phyloP scores from a whole-genome alignment of 225 moss, liverwort and hornwort species.

The Polytrichum formosum region DNA sequence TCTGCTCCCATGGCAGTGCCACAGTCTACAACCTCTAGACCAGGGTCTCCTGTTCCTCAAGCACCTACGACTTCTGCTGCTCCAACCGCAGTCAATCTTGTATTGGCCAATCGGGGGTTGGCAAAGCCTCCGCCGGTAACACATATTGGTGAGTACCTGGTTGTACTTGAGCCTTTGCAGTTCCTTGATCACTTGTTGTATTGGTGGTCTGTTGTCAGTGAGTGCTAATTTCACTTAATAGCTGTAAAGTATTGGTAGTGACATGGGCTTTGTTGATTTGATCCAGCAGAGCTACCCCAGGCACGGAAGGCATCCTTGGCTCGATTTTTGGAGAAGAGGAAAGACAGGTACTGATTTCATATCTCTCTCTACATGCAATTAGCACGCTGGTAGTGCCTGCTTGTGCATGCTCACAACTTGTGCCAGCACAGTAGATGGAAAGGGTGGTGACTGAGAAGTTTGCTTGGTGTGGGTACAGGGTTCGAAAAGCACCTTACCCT shows the following conservation, averaged over 20 bases:
- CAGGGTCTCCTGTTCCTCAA: conserved; percentile 37
- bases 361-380: neutral
- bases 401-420: neutral
- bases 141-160: no score
- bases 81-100: conserved; percentile 5
- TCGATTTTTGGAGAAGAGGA: conserved; percentile 92
- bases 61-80: conserved; percentile 6
- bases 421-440: no score
- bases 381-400: neutral
- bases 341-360: conserved; percentile 53
- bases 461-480: conserved; percentile 1
- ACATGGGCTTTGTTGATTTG: no score
- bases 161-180: conserved; percentile 34
- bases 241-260: no score
- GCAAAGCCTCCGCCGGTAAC: no score
- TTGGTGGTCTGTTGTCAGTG: conserved; percentile 5
- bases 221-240: no score
- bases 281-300: conserved; percentile 58
- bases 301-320: conserved; percentile 85
- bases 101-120: neutral
- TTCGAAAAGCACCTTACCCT: conserved; percentile 33
- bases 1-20: conserved; percentile 44
- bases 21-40: conserved; percentile 47
- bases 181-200: conserved; percentile 36
- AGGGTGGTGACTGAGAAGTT: neutral